These are phyloP conservation scores for Pseudohalonectria lignicola DNA, from an alignment of 2,329 filamentous ascomycete genomes.

Conservation along the genomic window DNA sequence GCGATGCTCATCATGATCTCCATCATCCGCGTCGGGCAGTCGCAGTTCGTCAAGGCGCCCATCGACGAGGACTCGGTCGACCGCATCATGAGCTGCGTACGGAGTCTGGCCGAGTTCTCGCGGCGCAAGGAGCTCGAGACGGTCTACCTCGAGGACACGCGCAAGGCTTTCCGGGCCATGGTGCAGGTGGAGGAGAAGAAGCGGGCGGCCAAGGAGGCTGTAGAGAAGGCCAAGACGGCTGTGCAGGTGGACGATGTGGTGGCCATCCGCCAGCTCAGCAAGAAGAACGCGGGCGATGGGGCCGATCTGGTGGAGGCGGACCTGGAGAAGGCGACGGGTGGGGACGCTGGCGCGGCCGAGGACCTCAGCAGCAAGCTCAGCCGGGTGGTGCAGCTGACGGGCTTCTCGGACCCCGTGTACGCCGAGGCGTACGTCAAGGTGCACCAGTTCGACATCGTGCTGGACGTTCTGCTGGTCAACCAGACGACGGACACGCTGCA, in stretches of 20 bases:
- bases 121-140: constrained; percentile 83
- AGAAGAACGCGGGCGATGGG: constrained; percentile 77
- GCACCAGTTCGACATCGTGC: constrained; percentile 95
- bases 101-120: constrained; percentile 81
- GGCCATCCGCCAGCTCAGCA: constrained; percentile 81
- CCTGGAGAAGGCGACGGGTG: constrained; percentile 86
- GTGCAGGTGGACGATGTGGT: constrained; percentile 95
- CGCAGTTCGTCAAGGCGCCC: constrained; percentile 94
- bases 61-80: constrained; percentile 99
- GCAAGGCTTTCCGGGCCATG: constrained; percentile 94
- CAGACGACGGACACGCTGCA: constrained; percentile 94
- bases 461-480: constrained; percentile 94
- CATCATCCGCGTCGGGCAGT: constrained; percentile 93
- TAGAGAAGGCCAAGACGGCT: constrained; percentile 85
- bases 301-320: constrained; percentile 81
- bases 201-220: constrained; percentile 85
- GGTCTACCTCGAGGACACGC: constrained; percentile 88
- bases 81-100: constrained; percentile 94
- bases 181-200: constrained; percentile 97
- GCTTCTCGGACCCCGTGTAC: constrained; percentile 96
- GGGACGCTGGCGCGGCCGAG: constrained; percentile 65
- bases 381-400: constrained; percentile 91
- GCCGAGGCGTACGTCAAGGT: constrained; percentile 99
- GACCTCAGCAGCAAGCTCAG: constrained; percentile 90
- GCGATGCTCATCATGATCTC: constrained; percentile 99